These are phyloP conservation scores for Calocera cornea DNA, from an alignment of 768 basidiomycete species.

Conservation along the genomic window DNA sequence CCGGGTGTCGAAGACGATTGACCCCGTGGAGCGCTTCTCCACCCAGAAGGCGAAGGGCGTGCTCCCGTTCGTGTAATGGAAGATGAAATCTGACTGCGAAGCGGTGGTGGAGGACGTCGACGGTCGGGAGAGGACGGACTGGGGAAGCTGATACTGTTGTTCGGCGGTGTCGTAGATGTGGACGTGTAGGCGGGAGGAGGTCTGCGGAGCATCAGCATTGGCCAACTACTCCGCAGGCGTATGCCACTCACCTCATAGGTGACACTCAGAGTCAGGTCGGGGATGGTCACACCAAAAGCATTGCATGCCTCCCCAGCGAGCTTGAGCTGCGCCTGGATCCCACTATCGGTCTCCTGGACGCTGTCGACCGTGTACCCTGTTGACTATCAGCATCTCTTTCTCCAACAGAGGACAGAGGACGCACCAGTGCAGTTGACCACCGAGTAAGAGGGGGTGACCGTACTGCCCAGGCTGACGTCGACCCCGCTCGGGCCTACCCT, in stretches of 20 bases:
- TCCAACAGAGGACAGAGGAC: background rate
- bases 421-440: background rate
- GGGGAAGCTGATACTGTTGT: constrained; percentile 53
- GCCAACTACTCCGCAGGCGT: background rate
- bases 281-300: constrained; percentile 45
- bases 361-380: constrained; percentile 43
- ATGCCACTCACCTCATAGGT: constrained; percentile 32
- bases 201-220: background rate
- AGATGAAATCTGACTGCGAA: constrained; percentile 45
- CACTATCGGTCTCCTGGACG: constrained; percentile 29
- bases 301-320: constrained; percentile 31
- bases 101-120: background rate
- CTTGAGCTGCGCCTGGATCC: constrained; percentile 8
- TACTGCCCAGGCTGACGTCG: background rate
- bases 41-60: constrained; percentile 72
- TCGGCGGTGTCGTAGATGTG: constrained; percentile 25
- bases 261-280: constrained; percentile 36
- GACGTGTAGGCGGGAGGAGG: constrained; percentile 21
- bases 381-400: background rate
- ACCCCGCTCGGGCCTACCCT: background rate
- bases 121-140: constrained; percentile 27
- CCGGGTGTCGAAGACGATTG: constrained; percentile 21
- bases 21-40: constrained; percentile 38
- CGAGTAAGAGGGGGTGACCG: background rate
- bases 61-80: constrained; percentile 40